Evolutionary conservation across 225 moss, liverwort and hornwort genomes (phyloP).

Genomic region (Polytrichum formosum): DNA sequence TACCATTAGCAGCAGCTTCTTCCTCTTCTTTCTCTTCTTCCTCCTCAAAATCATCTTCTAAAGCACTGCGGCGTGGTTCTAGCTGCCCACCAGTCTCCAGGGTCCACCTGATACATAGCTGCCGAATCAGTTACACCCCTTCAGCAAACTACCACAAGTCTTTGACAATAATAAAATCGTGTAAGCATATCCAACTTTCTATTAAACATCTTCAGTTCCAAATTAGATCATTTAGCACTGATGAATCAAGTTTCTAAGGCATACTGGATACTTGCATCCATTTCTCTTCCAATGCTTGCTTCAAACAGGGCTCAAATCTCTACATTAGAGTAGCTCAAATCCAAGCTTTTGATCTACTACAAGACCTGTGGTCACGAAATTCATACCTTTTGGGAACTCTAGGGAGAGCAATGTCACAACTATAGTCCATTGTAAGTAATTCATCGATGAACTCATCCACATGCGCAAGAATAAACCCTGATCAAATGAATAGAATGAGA

Average conservation of each 20-base stretch:
- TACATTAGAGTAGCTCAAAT: conserved; percentile 6
- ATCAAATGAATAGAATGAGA: not conserved
- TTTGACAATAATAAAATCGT: no score
- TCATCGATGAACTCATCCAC: conserved; percentile 98
- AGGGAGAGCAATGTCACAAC: conserved; percentile 96
- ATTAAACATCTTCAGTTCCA: no score
- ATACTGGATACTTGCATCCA: no score
- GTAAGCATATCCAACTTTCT: no score
- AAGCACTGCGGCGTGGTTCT: conserved; percentile 90
- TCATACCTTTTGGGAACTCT: conserved; percentile 94
- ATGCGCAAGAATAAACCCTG: conserved; percentile 75
- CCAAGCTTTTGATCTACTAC: conserved; percentile 1
- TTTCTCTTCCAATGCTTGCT: not conserved
- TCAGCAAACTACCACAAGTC: conserved; percentile 22
- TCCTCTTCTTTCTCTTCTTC: conserved; percentile 98
- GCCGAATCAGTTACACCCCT: conserved; percentile 55
- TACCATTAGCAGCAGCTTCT: conserved; percentile 61
- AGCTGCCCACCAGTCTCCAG: conserved; percentile 75
- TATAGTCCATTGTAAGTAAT: conserved; percentile 84
- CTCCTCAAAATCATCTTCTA: conserved; percentile 98
- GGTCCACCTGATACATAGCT: conserved; percentile 83
- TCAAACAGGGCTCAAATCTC: conserved; percentile 7
- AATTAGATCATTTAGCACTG: no score
- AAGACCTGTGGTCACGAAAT: not conserved
- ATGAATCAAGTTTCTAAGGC: no score